Evolutionary conservation across 2,329 filamentous ascomycete species (phyloP).

Genomic region (Aureobasidium sp.): DNA sequence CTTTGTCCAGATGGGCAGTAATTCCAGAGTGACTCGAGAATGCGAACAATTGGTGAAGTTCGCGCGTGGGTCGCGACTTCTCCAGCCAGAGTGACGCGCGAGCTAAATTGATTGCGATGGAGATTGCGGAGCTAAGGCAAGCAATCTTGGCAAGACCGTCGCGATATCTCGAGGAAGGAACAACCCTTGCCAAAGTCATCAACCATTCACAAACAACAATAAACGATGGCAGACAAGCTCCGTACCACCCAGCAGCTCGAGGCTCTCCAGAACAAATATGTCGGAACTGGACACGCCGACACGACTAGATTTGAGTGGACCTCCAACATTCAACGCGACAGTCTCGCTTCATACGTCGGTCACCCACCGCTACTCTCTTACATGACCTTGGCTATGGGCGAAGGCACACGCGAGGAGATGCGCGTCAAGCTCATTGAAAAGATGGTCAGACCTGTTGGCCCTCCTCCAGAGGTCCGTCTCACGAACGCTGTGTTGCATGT

Average conservation of each 20-base stretch:
- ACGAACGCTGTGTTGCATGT: background rate
- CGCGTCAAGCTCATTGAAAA: constrained; percentile 72
- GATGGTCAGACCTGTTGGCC: constrained; percentile 59
- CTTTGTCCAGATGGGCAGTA: background rate
- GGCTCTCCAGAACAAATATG: constrained; percentile 87
- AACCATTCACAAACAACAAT: background rate
- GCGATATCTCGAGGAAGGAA: background rate
- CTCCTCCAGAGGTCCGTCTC: constrained; percentile 52
- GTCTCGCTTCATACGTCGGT: constrained; percentile 78
- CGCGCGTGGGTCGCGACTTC: constrained; percentile 8
- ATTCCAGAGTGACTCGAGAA: background rate
- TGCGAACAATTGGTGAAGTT: background rate
- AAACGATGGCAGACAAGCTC: constrained; percentile 76
- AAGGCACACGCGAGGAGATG: constrained; percentile 66
- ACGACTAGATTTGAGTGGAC: constrained; percentile 97
- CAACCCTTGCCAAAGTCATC: background rate
- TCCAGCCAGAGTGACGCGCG: background rate
- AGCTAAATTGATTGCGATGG: background rate
- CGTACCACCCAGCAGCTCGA: constrained; percentile 97
- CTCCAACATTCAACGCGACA: constrained; percentile 91
- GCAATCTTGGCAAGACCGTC: background rate
- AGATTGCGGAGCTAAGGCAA: background rate
- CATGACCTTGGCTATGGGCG: constrained; percentile 82
- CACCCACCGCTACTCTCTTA: constrained; percentile 84
- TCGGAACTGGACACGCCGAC: constrained; percentile 93